These are phyloP conservation scores for Cucumis melo DNA, from an alignment of 306 rosid genomes.

Conservation along the genomic window DNA sequence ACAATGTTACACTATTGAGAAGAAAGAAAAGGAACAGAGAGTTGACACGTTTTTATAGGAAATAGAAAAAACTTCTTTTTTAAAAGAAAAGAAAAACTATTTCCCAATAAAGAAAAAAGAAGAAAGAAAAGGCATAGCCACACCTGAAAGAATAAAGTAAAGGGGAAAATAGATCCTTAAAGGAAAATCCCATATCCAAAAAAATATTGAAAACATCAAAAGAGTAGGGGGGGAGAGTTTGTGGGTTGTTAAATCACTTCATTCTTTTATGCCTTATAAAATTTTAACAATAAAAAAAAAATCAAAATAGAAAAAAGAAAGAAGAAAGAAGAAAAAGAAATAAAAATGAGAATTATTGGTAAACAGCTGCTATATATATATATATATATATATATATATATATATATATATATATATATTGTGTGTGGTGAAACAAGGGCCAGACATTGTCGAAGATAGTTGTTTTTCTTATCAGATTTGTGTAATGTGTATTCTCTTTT, in stretches of 20 bases:
- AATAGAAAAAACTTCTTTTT: too few relatives aligned
- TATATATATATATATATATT: too few relatives aligned
- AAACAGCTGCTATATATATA: not conserved
- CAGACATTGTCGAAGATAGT: constrained; percentile 1
- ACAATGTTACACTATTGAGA: too few relatives aligned
- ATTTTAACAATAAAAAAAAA: too few relatives aligned
- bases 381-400: too few relatives aligned
- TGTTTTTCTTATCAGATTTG: not conserved
- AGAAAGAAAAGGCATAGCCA: not conserved
- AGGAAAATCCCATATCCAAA: not conserved
- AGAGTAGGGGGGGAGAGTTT: not conserved
- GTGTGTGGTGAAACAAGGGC: not conserved
- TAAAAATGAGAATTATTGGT: not conserved
- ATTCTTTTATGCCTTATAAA: not conserved
- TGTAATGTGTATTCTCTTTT: not conserved
- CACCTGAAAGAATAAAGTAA: not conserved
- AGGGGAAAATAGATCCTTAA: not conserved
- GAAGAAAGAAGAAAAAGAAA: too few relatives aligned
- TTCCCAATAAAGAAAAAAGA: not conserved
- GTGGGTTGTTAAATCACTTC: not conserved
- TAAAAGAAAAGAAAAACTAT: not conserved
- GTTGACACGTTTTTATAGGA: not conserved
- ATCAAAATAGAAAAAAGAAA: too few relatives aligned
- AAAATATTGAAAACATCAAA: not conserved
- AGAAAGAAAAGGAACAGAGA: not conserved